These are phyloP conservation scores for Talaromyces sp. DNA, from an alignment of 2,329 filamentous ascomycete species.

Conservation along the genomic window DNA sequence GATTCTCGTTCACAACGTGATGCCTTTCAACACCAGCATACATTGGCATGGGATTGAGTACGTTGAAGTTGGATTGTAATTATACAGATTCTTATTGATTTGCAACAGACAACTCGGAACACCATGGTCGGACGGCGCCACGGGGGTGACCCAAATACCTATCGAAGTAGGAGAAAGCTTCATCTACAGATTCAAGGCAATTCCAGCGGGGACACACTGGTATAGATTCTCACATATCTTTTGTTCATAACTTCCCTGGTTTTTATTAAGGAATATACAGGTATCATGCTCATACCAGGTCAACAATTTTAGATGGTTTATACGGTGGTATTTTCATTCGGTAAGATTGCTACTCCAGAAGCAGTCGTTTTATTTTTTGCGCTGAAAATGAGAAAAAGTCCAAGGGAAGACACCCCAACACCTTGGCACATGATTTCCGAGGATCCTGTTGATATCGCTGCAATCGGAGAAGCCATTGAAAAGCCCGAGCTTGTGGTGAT, in stretches of 20 bases:
- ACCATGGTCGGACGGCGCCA: slow-evolving; percentile 56
- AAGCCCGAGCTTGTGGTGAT: slow-evolving; percentile 46
- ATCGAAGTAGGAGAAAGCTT: slow-evolving; percentile 48
- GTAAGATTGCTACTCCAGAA: slow-evolving; percentile 44
- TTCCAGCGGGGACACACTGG: slow-evolving; percentile 54
- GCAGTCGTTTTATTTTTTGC: neutral
- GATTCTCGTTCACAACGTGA: slow-evolving; percentile 25
- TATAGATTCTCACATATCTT: slow-evolving; percentile 25
- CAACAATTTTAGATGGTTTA: slow-evolving; percentile 55
- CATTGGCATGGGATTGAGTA: slow-evolving; percentile 37
- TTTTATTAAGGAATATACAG: neutral
- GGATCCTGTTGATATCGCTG: slow-evolving; percentile 30
- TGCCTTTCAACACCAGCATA: slow-evolving; percentile 26
- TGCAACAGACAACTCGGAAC: slow-evolving; percentile 40
- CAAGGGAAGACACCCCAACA: slow-evolving; percentile 23
- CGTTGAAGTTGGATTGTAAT: neutral
- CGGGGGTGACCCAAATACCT: slow-evolving; percentile 50
- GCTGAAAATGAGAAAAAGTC: slow-evolving; percentile 27
- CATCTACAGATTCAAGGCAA: slow-evolving; percentile 49
- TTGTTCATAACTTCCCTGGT: neutral
- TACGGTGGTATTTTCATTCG: slow-evolving; percentile 50
- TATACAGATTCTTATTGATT: neutral
- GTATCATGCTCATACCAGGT: slow-evolving; percentile 52
- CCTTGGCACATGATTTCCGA: slow-evolving; percentile 50
- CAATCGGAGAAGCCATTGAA: slow-evolving; percentile 47